Percentiles rank a stretch among this genome's conserved stretches.
Conservation (phyloP, 2,329 filamentous ascomycete species). For the Cercospora citrullina region DNA sequence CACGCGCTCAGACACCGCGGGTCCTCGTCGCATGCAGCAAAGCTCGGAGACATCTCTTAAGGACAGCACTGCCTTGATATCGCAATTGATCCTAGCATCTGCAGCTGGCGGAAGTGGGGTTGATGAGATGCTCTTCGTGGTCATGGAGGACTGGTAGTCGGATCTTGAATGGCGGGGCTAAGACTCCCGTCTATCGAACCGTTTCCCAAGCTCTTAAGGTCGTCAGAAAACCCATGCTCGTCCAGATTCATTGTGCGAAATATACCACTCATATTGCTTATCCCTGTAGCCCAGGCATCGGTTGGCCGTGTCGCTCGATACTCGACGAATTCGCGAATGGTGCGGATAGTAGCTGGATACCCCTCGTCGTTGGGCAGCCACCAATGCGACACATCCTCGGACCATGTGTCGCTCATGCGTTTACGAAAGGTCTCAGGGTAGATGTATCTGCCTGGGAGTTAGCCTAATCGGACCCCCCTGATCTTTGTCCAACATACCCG, state of each 20-base stretch:
- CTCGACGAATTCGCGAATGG: constrained; percentile 72
- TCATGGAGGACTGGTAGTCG: constrained; percentile 28
- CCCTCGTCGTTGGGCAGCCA: constrained; percentile 85
- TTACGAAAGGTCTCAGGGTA: constrained; percentile 72
- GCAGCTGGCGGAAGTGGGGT: not conserved
- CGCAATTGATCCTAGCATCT: not conserved
- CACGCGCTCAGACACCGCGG: not conserved
- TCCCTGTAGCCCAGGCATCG: constrained; percentile 29
- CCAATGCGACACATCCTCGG: constrained; percentile 73
- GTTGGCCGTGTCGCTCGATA: constrained; percentile 36
- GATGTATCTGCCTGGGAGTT: constrained; percentile 65
- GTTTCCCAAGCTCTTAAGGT: constrained; percentile 24
- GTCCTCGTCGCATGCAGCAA: not conserved
- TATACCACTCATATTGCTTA: constrained; percentile 41
- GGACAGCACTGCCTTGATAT: not conserved
- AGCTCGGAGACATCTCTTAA: not conserved
- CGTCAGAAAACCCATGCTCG: constrained; percentile 28
- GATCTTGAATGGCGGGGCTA: constrained; percentile 26
- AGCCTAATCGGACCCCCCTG: not conserved
- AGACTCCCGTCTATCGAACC: constrained; percentile 20
- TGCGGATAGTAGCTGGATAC: constrained; percentile 70
- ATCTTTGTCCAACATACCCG: constrained; percentile 61
- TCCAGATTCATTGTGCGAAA: constrained; percentile 43
- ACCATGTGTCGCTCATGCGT: constrained; percentile 75
- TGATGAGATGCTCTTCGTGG: not conserved